A percentile compares a stretch with the other conserved stretches of the same genome.
These are phyloP conservation scores for Monarda citriodora DNA, from an alignment of 305 asterid genomes.

Conservation along the genomic window DNA sequence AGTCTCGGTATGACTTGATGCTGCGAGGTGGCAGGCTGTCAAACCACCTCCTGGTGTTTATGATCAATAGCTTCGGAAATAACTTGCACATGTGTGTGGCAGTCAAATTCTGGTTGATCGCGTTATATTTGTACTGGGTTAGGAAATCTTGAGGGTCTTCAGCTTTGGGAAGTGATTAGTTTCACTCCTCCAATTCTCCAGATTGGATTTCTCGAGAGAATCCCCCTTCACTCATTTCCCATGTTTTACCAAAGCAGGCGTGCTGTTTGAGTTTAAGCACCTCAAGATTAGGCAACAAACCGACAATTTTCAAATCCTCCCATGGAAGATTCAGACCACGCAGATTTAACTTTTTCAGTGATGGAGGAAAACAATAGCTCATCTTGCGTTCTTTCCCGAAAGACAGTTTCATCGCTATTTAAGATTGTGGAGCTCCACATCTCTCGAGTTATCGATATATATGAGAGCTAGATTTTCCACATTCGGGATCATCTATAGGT, in stretches of 20 bases:
- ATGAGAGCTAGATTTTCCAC: not conserved
- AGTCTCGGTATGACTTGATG: no score
- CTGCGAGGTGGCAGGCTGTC: no score
- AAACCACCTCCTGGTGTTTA: no score
- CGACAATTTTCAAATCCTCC: not conserved
- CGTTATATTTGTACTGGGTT: no score
- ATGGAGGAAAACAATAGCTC: not conserved
- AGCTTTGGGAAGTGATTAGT: slow-evolving; percentile 5
- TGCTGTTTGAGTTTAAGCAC: slow-evolving; percentile 10
- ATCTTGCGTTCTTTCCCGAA: not conserved
- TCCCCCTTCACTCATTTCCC: slow-evolving; percentile 9
- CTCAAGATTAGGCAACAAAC: slow-evolving; percentile 8
- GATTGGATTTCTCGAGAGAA: not conserved
- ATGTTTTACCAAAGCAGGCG: not conserved
- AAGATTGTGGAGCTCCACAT: not conserved
- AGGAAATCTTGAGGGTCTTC: no score
- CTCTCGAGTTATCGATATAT: not conserved
- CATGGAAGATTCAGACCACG: not conserved
- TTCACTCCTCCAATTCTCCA: not conserved
- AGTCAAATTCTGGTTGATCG: no score
- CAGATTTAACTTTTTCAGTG: slow-evolving; percentile 6
- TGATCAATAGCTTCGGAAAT: no score
- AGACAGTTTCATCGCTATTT: not conserved
- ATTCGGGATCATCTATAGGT: not conserved
- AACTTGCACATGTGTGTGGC: no score